Percentiles rank a stretch among this genome's conserved stretches.
These are phyloP conservation scores for Mycogone perniciosa DNA, from an alignment of 2,329 filamentous ascomycete genomes.

Conservation along the genomic window DNA sequence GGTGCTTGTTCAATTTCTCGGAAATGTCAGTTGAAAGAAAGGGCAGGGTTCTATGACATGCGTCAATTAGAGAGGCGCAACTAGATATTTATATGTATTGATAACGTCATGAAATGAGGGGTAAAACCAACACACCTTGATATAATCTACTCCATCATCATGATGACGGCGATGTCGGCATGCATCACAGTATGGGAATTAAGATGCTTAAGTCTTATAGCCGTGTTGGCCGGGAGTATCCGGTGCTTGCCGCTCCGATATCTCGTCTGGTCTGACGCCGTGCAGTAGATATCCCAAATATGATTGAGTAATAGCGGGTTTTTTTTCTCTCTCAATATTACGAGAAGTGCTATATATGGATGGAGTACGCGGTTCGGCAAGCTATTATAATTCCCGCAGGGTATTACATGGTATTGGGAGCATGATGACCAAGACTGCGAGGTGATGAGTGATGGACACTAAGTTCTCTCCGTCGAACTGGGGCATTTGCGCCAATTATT, in stretches of 20 bases:
- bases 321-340: no score
- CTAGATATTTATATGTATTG: constrained; percentile 1
- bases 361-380: no score
- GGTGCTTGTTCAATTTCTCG: neutral
- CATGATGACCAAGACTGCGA: no score
- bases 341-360: no score
- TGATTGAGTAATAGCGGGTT: no score
- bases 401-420: no score
- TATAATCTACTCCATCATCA: constrained; percentile 3
- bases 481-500: no score
- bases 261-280: neutral
- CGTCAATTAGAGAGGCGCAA: neutral
- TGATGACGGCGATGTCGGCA: constrained; percentile 13
- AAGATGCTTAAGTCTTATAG: neutral
- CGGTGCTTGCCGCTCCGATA: constrained; percentile 11
- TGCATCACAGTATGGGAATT: neutral
- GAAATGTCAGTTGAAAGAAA: neutral
- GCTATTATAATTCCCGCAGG: no score
- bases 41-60: neutral
- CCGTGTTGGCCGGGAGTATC: constrained; percentile 6
- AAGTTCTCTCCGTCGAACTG: no score
- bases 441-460: no score
- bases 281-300: no score
- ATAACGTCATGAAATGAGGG: constrained; percentile 6
- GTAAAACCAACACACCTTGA: neutral